Base-by-base conservation (phyloP, 2,329 filamentous ascomycete species). In the Ophiostoma tasmaniense region DNA sequence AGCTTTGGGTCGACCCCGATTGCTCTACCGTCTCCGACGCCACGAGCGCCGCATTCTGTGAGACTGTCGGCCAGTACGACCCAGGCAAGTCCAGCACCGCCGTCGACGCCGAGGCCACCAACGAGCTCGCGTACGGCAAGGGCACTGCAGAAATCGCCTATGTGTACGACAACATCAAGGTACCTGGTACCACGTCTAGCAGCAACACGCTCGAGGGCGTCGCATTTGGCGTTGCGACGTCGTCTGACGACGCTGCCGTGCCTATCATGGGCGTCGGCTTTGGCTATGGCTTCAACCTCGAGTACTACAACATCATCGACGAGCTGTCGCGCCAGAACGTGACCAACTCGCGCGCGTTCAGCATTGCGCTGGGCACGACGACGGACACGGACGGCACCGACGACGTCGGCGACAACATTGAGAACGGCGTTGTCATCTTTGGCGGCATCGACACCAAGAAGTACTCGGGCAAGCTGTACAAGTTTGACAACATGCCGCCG, bases 221-320 rank as follows among this genome's bases (percentile, higher is more conserved):
- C 68, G 83, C 86, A 72, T 87, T 90, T 69, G 87, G 87, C 69
- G 82, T 88, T 39, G 87, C 86, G 7, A 81, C 81, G 35, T 73
- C 74, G 14, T 80, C 78, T 5, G 68, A 76, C 22, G 79, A 82
- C 70, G 79, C 82, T 68, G 80, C 80, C 66, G 76, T 81, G 14
- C 81, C 81, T 39, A 90, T 93, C 61, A 78, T 93, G 22, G 91
- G 91, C 39, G 87, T 93, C 61, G 90, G 90, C 39, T 90, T 90
- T 75, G 80, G 85, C 5, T 80, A 79, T 68, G 64, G 64, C 62
- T 70, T 25, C 67, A 71, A 70, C 68, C 78, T 78, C 14, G 73
- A 73, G 11, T 84, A 84, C 74, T 76, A 76, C 71, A 83, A 81
- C 74, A 77, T 84, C 39, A 72, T 84, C 70, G 82, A 84, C 74